Conservation (phyloP, 2,329 filamentous ascomycete species). For the Phyllosticta ampelicida region DNA sequence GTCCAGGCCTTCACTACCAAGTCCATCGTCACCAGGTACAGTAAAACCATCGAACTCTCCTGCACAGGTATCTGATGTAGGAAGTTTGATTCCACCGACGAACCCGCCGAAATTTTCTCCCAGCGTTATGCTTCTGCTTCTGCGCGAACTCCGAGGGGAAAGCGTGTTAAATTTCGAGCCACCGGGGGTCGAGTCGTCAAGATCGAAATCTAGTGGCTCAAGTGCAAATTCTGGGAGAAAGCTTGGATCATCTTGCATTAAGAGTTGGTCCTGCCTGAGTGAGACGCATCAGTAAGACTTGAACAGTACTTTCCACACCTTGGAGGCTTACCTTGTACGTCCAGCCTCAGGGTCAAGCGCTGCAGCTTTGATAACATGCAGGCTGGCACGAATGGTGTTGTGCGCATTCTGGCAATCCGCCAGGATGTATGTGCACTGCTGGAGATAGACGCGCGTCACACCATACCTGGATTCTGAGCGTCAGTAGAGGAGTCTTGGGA, state of each 20-base stretch:
- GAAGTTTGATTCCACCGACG: constrained; percentile 33
- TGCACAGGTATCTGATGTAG: constrained; percentile 30
- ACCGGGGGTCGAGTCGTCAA: constrained; percentile 39
- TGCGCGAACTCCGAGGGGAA: not conserved
- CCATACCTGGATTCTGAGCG: constrained; percentile 37
- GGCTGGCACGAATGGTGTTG: constrained; percentile 58
- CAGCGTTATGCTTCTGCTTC: not conserved
- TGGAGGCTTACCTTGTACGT: constrained; percentile 52
- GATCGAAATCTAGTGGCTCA: constrained; percentile 47
- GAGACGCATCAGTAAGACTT: not conserved
- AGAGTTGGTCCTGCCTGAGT: constrained; percentile 59
- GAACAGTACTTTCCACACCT: constrained; percentile 1
- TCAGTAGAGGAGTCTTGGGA: not conserved
- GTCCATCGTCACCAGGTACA: constrained; percentile 32
- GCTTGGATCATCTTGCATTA: constrained; percentile 70
- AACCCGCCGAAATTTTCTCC: constrained; percentile 3
- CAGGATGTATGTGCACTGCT: constrained; percentile 81
- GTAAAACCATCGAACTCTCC: constrained; percentile 29
- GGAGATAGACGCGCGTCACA: constrained; percentile 70
- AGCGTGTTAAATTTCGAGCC: constrained; percentile 11
- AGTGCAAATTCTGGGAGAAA: constrained; percentile 61
- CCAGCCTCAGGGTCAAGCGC: constrained; percentile 60
- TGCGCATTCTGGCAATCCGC: constrained; percentile 67
- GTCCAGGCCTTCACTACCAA: constrained; percentile 16
- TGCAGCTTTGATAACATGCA: constrained; percentile 46